phyloP scores from a whole-genome alignment of 176 grass and related monocot genomes.

The Ampelocalamus luodianensis region DNA sequence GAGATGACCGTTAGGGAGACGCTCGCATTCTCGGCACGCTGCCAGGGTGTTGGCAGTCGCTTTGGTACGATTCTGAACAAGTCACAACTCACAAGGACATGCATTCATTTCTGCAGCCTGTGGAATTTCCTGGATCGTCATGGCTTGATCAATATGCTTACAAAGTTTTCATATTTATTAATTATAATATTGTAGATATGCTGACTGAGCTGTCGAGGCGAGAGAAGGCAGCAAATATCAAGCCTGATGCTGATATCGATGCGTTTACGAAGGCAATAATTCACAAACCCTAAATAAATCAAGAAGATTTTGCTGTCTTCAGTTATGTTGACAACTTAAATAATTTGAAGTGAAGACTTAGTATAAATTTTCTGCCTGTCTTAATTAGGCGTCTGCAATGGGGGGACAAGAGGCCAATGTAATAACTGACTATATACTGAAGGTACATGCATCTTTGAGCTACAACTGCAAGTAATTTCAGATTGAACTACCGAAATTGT shows the following conservation, averaged over 20 bases:
- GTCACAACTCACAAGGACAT: background rate
- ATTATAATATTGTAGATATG: conserved; percentile 72
- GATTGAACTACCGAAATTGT: background rate
- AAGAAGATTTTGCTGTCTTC: background rate
- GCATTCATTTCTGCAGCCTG: conserved; percentile 1
- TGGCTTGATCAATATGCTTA: conserved; percentile 17
- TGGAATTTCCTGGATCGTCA: too few relatives aligned
- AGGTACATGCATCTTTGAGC: conserved; percentile 54
- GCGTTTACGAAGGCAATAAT: conserved; percentile 83
- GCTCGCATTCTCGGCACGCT: too few relatives aligned
- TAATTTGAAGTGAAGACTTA: background rate
- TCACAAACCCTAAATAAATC: background rate
- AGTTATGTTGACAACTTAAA: too few relatives aligned
- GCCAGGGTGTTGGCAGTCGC: conserved; percentile 82
- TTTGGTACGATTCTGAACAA: conserved; percentile 55
- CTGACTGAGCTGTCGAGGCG: conserved; percentile 77
- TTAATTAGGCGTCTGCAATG: conserved; percentile 63
- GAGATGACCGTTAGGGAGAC: conserved; percentile 98
- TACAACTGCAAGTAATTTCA: background rate
- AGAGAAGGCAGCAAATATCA: conserved; percentile 85
- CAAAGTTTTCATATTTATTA: conserved; percentile 3
- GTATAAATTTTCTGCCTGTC: background rate
- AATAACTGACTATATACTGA: conserved; percentile 82
- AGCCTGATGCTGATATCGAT: conserved; percentile 86
- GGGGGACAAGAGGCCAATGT: conserved; percentile 67